These are phyloP conservation scores for Thielaviopsis populi DNA, from an alignment of 2,329 filamentous ascomycete species.

Conservation along the genomic window DNA sequence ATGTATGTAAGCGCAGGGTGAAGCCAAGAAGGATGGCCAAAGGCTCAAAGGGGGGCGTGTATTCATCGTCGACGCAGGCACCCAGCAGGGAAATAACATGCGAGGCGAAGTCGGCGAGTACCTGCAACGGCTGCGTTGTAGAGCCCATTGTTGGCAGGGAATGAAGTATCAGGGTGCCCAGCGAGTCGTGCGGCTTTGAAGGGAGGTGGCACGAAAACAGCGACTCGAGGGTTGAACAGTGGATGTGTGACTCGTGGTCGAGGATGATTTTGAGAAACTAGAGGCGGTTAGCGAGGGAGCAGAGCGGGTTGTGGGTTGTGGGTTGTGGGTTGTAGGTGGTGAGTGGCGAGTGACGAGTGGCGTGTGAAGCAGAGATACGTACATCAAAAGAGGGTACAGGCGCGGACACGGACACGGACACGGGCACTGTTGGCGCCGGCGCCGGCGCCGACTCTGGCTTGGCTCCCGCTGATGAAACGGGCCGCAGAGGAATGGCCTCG, in stretches of 20 bases:
- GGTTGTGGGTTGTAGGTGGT: no score
- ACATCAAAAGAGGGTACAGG: constrained; percentile 14
- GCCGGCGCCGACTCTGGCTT: background rate
- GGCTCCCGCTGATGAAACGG: background rate
- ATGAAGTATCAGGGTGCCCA: constrained; percentile 54
- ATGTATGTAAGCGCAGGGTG: constrained; percentile 46
- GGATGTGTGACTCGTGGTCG: constrained; percentile 41
- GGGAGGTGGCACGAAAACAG: constrained; percentile 40
- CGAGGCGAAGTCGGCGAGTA: constrained; percentile 50
- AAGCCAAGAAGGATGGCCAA: constrained; percentile 50
- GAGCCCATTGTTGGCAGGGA: constrained; percentile 44
- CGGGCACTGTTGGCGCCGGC: no score
- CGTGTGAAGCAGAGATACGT: no score
- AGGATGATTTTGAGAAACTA: constrained; percentile 49
- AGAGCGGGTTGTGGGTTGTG: no score
- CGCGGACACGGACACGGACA: background rate
- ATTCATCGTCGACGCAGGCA: constrained; percentile 47
- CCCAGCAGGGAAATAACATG: constrained; percentile 53
- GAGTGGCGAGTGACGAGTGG: no score
- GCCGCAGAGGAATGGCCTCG: no score
- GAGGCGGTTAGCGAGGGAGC: background rate
- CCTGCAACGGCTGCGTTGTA: constrained; percentile 33
- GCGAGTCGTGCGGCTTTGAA: constrained; percentile 25
- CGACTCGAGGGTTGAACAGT: constrained; percentile 51
- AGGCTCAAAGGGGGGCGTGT: constrained; percentile 48